Evolutionary conservation across 2,329 filamentous ascomycete species (phyloP), one percentile per base, ranked within the genome.

Genomic region (Colletotrichum sp.): DNA sequence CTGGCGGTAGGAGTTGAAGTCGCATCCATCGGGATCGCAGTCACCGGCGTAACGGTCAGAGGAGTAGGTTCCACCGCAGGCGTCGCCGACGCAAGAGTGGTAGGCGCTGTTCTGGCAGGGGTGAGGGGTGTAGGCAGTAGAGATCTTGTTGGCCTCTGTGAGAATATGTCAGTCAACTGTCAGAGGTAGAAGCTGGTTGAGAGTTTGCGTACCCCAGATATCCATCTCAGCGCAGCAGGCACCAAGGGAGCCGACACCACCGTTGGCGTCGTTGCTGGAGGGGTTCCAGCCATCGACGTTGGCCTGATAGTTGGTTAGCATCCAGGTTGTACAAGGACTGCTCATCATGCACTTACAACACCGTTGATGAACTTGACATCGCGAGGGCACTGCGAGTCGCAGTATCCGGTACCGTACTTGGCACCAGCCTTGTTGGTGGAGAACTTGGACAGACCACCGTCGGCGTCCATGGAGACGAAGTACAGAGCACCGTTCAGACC

Each of bases 401-500:
- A 85, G 80, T 85, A 85, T 57, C 91, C 91, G 72, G 91, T 93
- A 74, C 91, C 91, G 82, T 91, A 92, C 82, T 90, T 89, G 81
- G 91, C 90, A 74, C 87, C 87, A 13, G 87, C 87, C 83, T 87
- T 86, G 84, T 89, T 92, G 81, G 82, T 84, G 4, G 84, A 74
- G 83, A 88, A 90, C 82, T 87, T 88, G 81, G 83, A 80, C 78
- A 86, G 81, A 64, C 91, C 91, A 78, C 91, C 91, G 78, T 92
- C 90, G 21, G 85, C 83, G 52, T 91, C 90, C 90, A 91, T 91
- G 81, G 88, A 86, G 61, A 91, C 88, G 71, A 92, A 90, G 86
- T 95, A 94, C 63, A 95, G 85, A 61, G 93, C 93, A 71, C 93
- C 93, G 84, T 95, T 95, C 75, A 95, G 85, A 76, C 93, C 93